phyloP scores from a whole-genome alignment of 495 filamentous ascomycete genomes.

The Aspergillus leporis region DNA sequence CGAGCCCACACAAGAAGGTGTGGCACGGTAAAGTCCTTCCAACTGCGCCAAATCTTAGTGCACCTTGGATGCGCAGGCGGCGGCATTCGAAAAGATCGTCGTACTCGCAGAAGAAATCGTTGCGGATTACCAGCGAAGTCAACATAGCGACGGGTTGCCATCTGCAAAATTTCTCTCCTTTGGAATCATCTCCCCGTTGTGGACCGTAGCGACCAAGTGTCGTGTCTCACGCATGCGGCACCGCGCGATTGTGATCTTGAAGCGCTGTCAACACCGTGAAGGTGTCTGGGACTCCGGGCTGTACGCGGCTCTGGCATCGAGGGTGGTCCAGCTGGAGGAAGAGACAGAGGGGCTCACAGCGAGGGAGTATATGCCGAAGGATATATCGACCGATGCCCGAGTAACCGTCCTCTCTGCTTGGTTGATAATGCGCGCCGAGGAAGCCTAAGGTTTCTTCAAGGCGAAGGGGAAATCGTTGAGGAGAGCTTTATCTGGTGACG shows the following conservation, averaged over 20 bases:
- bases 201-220: slow-evolving; percentile 10
- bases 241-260: slow-evolving; percentile 9
- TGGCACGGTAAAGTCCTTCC: no score
- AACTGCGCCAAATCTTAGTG: no score
- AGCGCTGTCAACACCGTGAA: slow-evolving; percentile 36
- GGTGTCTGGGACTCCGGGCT: slow-evolving; percentile 61
- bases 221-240: slow-evolving; percentile 7
- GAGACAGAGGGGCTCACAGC: slow-evolving; percentile 22
- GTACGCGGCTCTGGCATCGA: slow-evolving; percentile 50
- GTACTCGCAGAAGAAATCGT: slow-evolving; percentile 15
- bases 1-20: no score
- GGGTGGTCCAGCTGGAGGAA: slow-evolving; percentile 55
- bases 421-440: not conserved
- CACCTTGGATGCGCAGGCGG: no score
- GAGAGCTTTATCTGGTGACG: no score
- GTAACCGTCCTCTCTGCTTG: slow-evolving; percentile 4
- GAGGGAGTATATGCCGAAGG: slow-evolving; percentile 10
- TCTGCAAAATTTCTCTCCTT: slow-evolving; percentile 6
- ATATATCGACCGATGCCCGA: slow-evolving; percentile 15
- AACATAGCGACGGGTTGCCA: not conserved
- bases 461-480: no score
- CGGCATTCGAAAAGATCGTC: not conserved
- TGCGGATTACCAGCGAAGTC: not conserved
- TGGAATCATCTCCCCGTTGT: slow-evolving; percentile 8
- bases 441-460: no score